These are phyloP conservation scores for Adansonia digitata DNA, from an alignment of 345 rosid genomes.

Conservation along the genomic window DNA sequence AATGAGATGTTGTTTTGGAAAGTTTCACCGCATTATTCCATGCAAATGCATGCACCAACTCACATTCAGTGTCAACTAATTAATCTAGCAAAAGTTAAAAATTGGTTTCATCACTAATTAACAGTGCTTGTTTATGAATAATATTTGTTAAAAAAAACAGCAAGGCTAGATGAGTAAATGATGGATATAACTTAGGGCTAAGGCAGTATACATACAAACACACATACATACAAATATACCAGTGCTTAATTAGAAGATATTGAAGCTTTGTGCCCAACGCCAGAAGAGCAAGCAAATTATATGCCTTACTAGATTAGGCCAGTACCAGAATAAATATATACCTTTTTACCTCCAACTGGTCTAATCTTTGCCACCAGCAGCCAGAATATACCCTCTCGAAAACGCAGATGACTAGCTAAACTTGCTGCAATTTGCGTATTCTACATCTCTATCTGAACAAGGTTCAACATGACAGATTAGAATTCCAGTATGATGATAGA, in stretches of 20 bases:
- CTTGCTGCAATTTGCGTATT: conserved; percentile 56
- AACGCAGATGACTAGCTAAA: conserved; percentile 69
- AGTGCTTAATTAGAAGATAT: too few species aligned
- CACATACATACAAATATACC: too few species aligned
- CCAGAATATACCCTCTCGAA: conserved; percentile 71
- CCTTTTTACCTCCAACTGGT: conserved; percentile 85
- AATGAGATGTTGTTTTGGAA: too few species aligned
- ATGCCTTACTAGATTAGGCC: neutral
- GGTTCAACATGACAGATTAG: neutral
- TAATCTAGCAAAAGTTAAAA: too few species aligned
- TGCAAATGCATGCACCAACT: too few species aligned
- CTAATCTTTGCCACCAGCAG: conserved; percentile 87
- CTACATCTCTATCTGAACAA: conserved; percentile 67
- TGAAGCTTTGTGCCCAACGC: neutral
- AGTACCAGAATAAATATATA: conserved; percentile 9
- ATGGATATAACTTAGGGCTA: neutral
- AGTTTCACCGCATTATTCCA: too few species aligned
- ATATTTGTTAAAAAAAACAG: neutral
- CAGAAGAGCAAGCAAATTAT: neutral
- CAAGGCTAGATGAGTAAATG: neutral
- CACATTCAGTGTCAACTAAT: too few species aligned
- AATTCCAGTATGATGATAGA: neutral
- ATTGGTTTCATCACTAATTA: too few species aligned
- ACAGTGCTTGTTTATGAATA: neutral
- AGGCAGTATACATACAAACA: too few species aligned